These are phyloP conservation scores for Xylariaceae sp. DNA, from an alignment of 2,329 filamentous ascomycete species.

Conservation along the genomic window DNA sequence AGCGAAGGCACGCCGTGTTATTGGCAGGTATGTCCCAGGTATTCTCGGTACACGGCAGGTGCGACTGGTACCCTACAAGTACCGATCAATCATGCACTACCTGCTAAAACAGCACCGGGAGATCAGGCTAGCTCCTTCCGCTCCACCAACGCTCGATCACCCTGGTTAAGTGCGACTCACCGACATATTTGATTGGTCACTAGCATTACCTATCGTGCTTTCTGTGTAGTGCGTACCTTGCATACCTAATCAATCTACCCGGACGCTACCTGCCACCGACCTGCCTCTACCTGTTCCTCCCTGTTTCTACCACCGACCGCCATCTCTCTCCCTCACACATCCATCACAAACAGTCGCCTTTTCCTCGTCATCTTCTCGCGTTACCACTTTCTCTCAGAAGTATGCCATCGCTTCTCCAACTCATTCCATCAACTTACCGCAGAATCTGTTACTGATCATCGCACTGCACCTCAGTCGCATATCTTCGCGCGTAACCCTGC, in stretches of 20 bases:
- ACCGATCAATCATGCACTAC: not conserved
- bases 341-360: too few species aligned
- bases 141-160: not conserved
- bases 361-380: too few species aligned
- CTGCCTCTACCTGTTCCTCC: not conserved
- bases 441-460: not conserved
- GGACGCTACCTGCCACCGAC: not conserved
- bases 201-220: not conserved
- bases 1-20: not conserved
- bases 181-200: not conserved
- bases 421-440: not conserved
- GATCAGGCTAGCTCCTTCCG: not conserved
- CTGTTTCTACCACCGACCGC: not conserved
- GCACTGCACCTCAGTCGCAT: not conserved
- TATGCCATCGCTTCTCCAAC: not conserved
- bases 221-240: not conserved
- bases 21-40: not conserved
- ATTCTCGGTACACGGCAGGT: not conserved
- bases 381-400: not conserved
- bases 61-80: not conserved
- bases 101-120: not conserved
- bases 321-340: not conserved
- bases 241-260: not conserved
- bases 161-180: not conserved
- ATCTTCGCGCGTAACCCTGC: not conserved